Percentiles rank a stretch among this genome's conserved stretches.
Conservation (phyloP, 306 rosid genomes). For the Dicorynia guianensis region DNA sequence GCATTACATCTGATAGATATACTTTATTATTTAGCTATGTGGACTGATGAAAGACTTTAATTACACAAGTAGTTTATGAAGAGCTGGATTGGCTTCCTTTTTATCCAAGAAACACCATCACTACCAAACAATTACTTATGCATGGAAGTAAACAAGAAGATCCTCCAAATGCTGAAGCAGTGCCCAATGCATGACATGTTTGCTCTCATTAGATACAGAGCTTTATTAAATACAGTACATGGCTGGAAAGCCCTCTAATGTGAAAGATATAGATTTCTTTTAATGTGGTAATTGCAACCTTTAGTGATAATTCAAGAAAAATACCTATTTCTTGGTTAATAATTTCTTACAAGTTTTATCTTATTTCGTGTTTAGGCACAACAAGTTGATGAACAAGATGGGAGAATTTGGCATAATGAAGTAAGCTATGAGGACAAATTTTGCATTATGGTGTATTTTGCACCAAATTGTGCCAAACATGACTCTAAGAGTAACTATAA, state of each 20-base stretch:
- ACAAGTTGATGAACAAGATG: slow-evolving; percentile 74
- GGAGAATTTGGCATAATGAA: slow-evolving; percentile 75
- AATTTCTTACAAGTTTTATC: slow-evolving; percentile 23
- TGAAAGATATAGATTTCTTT: slow-evolving; percentile 87
- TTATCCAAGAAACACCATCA: slow-evolving; percentile 73
- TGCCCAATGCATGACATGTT: slow-evolving; percentile 73
- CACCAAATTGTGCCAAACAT: slow-evolving; percentile 3
- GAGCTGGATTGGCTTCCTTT: slow-evolving; percentile 98
- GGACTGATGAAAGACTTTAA: slow-evolving; percentile 38
- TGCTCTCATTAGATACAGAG: slow-evolving; percentile 97
- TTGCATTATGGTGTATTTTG: slow-evolving; percentile 31
- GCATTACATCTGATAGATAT: slow-evolving; percentile 30
- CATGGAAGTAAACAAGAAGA: slow-evolving; percentile 74
- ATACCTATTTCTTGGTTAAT: slow-evolving; percentile 34
- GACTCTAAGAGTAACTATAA: slow-evolving; percentile 13
- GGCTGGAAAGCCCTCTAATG: slow-evolving; percentile 90
- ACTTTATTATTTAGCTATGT: slow-evolving; percentile 39
- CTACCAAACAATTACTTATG: slow-evolving; percentile 60
- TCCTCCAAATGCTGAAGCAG: slow-evolving; percentile 85
- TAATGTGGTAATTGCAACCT: slow-evolving; percentile 76
- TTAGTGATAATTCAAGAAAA: slow-evolving; percentile 37
- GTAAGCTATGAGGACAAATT: slow-evolving; percentile 57
- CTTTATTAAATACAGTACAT: slow-evolving; percentile 89
- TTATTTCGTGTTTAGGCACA: slow-evolving; percentile 69
- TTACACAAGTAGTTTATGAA: slow-evolving; percentile 92